These are phyloP conservation scores for Draba incana DNA, from an alignment of 345 rosid genomes.

Conservation along the genomic window DNA sequence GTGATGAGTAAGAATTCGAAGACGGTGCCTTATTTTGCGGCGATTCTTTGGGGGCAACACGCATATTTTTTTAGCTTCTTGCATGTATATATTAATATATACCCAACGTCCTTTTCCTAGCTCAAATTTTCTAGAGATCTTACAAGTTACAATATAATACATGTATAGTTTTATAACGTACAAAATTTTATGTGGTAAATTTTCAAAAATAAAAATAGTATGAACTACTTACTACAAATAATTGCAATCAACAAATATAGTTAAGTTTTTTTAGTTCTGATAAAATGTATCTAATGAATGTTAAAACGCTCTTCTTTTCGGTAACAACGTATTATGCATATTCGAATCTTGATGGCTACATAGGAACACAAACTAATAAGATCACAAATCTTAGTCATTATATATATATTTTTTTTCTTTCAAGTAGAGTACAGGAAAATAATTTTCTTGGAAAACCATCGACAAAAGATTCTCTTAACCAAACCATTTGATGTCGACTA, in stretches of 20 bases:
- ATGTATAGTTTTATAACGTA: neutral
- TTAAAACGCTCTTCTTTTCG: too few species aligned
- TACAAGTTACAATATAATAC: too few species aligned
- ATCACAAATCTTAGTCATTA: too few species aligned
- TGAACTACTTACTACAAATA: neutral
- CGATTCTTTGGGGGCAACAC: conserved; percentile 56
- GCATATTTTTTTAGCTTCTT: conserved; percentile 31
- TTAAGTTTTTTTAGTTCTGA: too few species aligned
- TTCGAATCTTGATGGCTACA: too few species aligned
- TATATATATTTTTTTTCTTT: neutral
- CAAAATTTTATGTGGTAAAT: neutral
- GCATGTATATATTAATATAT: conserved; percentile 17
- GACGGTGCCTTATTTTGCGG: conserved; percentile 64
- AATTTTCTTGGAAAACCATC: conserved; percentile 23
- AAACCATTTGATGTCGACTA: neutral
- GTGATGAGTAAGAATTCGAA: conserved; percentile 53
- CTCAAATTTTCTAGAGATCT: neutral
- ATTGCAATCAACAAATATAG: neutral
- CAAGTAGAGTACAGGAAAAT: neutral
- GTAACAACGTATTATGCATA: too few species aligned
- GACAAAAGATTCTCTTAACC: conserved; percentile 31
- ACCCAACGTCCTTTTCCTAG: conserved; percentile 6
- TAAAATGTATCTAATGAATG: neutral
- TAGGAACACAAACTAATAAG: too few species aligned
- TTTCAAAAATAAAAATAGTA: neutral